These are phyloP conservation scores for Rhodotorula taiwanensis DNA, from an alignment of 768 basidiomycete genomes.

Conservation along the genomic window DNA sequence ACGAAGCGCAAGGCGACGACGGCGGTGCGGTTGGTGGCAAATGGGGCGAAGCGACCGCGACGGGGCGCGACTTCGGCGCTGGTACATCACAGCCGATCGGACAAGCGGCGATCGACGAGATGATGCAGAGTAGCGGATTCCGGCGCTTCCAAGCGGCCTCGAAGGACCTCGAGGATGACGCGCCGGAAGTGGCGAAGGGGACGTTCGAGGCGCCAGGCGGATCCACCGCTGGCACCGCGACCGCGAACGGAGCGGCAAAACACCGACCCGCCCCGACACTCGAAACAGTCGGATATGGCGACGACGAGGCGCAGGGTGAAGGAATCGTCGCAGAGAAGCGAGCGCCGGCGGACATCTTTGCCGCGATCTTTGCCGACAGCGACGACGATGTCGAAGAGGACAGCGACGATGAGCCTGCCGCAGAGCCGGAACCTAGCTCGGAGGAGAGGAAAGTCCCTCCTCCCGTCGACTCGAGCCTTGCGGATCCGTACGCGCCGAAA, in stretches of 20 bases:
- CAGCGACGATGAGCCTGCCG: constrained; percentile 38
- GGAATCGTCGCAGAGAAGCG: constrained; percentile 82
- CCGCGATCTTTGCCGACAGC: constrained; percentile 94
- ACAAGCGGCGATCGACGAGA: constrained; percentile 35
- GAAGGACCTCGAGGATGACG: constrained; percentile 32
- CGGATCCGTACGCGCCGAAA: neutral
- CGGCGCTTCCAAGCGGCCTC: constrained; percentile 36
- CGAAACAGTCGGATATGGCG: constrained; percentile 78
- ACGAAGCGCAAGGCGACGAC: constrained; percentile 50
- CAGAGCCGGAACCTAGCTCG: constrained; percentile 1
- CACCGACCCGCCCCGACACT: constrained; percentile 48
- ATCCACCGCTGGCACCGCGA: neutral
- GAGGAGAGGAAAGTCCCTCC: too few species aligned
- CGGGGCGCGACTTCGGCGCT: constrained; percentile 1
- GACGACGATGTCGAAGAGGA: constrained; percentile 80
- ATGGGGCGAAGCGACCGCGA: constrained; percentile 27
- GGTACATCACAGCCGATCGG: constrained; percentile 25
- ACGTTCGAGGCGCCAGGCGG: constrained; percentile 3
- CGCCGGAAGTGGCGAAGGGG: constrained; percentile 16
- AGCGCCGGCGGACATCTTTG: constrained; percentile 88
- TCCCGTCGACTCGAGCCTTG: neutral
- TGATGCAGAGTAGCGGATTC: constrained; percentile 23
- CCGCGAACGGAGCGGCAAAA: constrained; percentile 48
- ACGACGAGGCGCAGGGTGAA: constrained; percentile 79
- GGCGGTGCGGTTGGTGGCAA: constrained; percentile 13